Conservation (phyloP, 192 early-diverging fungal species). For the Backusella tuberculispora region DNA sequence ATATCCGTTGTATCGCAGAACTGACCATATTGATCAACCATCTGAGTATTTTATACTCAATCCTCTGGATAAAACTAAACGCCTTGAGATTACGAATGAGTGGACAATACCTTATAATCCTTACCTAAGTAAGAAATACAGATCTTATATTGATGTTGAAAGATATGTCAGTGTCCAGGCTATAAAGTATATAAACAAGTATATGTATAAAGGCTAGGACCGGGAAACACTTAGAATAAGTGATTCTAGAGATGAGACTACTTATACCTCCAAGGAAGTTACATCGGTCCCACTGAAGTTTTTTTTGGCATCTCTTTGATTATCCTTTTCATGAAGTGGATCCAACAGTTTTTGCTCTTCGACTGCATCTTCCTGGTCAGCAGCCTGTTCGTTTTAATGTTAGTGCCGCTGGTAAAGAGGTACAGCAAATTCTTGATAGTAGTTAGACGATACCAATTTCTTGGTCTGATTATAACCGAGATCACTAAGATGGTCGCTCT, state of each 20-base stretch:
- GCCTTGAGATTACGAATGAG: background rate
- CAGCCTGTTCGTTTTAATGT: background rate
- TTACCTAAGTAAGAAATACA: background rate
- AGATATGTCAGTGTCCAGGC: background rate
- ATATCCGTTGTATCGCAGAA: too few species aligned
- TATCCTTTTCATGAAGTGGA: background rate
- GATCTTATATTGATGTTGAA: background rate
- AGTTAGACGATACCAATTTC: background rate
- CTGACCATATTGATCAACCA: background rate
- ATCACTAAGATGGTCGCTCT: background rate
- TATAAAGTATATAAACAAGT: conserved; percentile 12
- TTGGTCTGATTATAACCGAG: background rate
- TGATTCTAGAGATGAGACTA: background rate
- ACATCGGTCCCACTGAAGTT: background rate
- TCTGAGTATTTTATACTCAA: background rate
- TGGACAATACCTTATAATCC: background rate
- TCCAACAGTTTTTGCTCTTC: background rate
- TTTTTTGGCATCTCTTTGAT: background rate
- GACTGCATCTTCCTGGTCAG: background rate
- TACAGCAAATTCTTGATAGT: background rate
- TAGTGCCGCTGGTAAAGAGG: background rate
- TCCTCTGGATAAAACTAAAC: background rate
- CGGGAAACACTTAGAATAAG: background rate
- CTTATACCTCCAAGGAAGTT: background rate
- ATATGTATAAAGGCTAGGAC: conserved; percentile 5